These are phyloP conservation scores for Taxawa tesnikishii DNA, from an alignment of 2,329 filamentous ascomycete species.

Conservation along the genomic window DNA sequence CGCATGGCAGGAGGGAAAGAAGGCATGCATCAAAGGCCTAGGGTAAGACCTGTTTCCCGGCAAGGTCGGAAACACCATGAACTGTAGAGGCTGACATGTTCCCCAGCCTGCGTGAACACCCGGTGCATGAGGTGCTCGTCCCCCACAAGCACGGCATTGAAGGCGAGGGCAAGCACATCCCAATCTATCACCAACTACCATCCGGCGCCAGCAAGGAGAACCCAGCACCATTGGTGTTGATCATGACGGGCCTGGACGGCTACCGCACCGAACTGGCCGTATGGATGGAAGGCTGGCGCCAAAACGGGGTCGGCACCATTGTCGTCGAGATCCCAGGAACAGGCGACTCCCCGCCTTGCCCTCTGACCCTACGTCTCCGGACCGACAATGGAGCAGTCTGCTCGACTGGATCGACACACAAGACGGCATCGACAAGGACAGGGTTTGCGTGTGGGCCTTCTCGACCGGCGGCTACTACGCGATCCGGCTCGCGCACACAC, in stretches of 20 bases:
- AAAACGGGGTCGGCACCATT: conserved; percentile 35
- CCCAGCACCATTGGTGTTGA: conserved; percentile 39
- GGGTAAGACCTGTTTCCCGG: conserved; percentile 10
- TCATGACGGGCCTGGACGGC: conserved; percentile 47
- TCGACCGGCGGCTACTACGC: conserved; percentile 48
- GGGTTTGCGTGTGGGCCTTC: conserved; percentile 43
- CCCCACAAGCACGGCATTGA: conserved; percentile 41
- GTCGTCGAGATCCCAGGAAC: conserved; percentile 47
- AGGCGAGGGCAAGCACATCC: conserved; percentile 44
- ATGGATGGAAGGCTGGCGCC: conserved; percentile 38
- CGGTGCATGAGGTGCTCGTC: conserved; percentile 50
- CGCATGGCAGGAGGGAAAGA: conserved; percentile 56
- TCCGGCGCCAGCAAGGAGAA: conserved; percentile 25
- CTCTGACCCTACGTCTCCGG: conserved; percentile 34
- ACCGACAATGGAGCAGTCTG: conserved; percentile 41
- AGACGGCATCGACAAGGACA: conserved; percentile 32
- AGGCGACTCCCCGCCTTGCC: conserved; percentile 39
- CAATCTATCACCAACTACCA: conserved; percentile 54
- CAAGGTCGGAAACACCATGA: neutral
- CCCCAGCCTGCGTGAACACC: conserved; percentile 36
- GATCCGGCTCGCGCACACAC: conserved; percentile 45
- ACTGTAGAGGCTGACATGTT: neutral
- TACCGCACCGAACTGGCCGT: conserved; percentile 45
- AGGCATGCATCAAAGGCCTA: conserved; percentile 46
- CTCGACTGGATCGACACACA: conserved; percentile 42